Evolutionary conservation across 768 basidiomycete genomes (phyloP), one percentile per base, ranked within the genome.

Genomic region (Pilatotrama ljubarskyi): DNA sequence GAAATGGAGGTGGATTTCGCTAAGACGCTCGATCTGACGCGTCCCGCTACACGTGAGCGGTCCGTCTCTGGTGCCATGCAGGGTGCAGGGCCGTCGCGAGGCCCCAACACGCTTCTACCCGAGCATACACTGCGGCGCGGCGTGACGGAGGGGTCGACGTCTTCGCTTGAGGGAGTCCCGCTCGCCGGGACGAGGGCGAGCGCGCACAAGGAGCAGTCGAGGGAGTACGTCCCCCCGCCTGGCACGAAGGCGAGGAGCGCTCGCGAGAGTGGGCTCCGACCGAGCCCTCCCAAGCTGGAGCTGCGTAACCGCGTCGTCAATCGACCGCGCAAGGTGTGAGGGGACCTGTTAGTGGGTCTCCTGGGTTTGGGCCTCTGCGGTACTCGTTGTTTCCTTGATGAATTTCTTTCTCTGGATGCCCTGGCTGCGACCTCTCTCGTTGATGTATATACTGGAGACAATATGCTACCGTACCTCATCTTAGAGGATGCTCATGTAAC

Each of bases 121-220:
- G n/a, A 41, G 24, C 22, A 1, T 15, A 46, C 44, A 32, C 18
- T n/a, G 15, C 10, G n/a, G 24, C 42, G 52, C 18, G 15, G 22
- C 10, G 15, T 17, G 20, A 55, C 58, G 37, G 26, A n/a, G 18
- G 50, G 22, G 13, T 55, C 56, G 20, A 35, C 40, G 40, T 64
- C 66, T 7, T 56, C 58, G 10, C 43, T 47, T n/a, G 46, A 51
- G 37, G 53, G 42, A 24, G 63, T 67, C 1, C 66, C 66, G 22
- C 46, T 67, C 35, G 47, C 40, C 1, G 56, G 63, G 4, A 67
- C 66, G 42, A 44, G 59, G 17, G 66, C 66, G 58, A 60, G 56
- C 42, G 52, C 29, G 38, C 58, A 59, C 59, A 67, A 67, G 59
- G 24, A 17, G 52, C 40, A 51, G 18, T 18, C 7, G 55, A 25